Base-by-base conservation (phyloP, 345 rosid genomes). In the Combretum micranthum region DNA sequence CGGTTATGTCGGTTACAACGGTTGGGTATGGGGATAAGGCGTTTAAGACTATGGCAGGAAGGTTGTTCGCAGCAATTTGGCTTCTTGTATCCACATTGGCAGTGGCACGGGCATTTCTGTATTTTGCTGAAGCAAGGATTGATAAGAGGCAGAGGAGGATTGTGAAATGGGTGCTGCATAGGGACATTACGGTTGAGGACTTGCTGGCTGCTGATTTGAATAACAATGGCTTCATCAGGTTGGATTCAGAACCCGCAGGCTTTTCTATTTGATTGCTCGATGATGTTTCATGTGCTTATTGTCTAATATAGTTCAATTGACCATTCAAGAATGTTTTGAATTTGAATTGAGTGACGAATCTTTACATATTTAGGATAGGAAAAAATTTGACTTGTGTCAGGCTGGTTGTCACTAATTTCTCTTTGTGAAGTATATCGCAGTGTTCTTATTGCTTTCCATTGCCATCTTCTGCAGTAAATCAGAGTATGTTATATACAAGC, bases 1-100 rank as follows among this genome's bases (percentile, higher is more conserved):
- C 95, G 20, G 90, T 87, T 55, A 82, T 87, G 90, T 87, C 95
- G 4, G 90, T 87, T 1, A 87, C 95, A 0, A 87, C 90, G 0
- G 95, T 87, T 19, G 95, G 95, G 4, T 87, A 78, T 17, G 90
- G 88, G 4, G 90, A 87, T 54, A 60, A 74, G 47, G 95, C 90
- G 7, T 87, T 84, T 54, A 73, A 75, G 59, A 82, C 90, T 2
- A 55, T 82, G 19, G 23, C 70, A 1, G 95, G 95, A 15, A 54
- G 95, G 61, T 67, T 87, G 39, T 84, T 87, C 15, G 95, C 95
- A 0, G 83, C 84, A 3, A 58, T 67, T 63, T 87, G 90, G 95
- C 82, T 87, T 4, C 67, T 87, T 2, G 60, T 87, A 19, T 87
- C 95, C 0, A 82, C 95, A 0, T 71, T 84, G 20, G 87, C 85